Conservation (phyloP, 192 early-diverging fungal genomes). For the Backusella australiensis region DNA sequence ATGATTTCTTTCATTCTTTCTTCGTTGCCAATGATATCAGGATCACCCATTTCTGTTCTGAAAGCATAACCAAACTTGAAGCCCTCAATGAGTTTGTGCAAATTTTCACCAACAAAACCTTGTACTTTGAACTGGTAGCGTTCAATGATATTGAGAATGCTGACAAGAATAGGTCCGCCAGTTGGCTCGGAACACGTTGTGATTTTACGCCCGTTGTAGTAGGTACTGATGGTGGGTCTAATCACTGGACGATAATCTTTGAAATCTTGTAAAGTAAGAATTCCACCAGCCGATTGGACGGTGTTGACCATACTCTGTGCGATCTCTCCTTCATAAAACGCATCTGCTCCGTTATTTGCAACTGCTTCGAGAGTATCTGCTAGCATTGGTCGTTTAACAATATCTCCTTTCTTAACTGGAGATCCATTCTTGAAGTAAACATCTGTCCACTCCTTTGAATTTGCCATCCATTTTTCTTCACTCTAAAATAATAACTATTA, state of each 20-base stretch:
- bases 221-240: conserved; percentile 58
- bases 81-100: conserved; percentile 84
- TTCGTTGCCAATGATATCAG: conserved; percentile 64
- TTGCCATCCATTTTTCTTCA: conserved; percentile 28
- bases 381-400: conserved; percentile 52
- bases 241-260: conserved; percentile 59
- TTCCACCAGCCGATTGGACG: conserved; percentile 65
- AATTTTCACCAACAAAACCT: conserved; percentile 61
- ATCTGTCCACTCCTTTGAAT: conserved; percentile 45
- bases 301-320: conserved; percentile 68
- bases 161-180: conserved; percentile 71
- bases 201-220: conserved; percentile 78
- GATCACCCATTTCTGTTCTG: conserved; percentile 81
- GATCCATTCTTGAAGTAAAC: conserved; percentile 73
- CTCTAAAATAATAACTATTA: background rate
- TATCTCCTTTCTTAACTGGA: conserved; percentile 64
- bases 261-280: conserved; percentile 77
- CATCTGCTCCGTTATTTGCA: conserved; percentile 59
- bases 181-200: conserved; percentile 74
- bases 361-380: conserved; percentile 65
- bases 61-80: conserved; percentile 87
- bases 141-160: conserved; percentile 86
- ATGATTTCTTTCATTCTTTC: conserved; percentile 60
- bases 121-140: conserved; percentile 65
- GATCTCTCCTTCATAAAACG: conserved; percentile 54